phyloP scores from a whole-genome alignment of 106 monocot species.

The Allium cepa region DNA sequence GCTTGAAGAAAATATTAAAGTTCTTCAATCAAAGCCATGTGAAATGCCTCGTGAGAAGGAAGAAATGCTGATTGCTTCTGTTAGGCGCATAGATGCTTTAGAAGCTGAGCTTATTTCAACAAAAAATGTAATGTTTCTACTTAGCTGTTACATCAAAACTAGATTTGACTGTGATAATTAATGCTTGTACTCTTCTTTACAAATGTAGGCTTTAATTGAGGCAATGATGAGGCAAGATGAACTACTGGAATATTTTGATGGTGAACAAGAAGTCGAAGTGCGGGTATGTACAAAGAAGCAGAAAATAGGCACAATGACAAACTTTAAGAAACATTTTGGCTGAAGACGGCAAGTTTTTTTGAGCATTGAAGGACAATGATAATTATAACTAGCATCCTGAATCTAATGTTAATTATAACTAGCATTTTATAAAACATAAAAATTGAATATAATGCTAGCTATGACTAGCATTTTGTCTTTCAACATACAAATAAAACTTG shows the following conservation, averaged over 20 bases:
- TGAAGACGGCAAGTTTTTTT: too few relatives aligned
- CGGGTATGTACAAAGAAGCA: conserved; percentile 18
- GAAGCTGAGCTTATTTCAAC: conserved; percentile 92
- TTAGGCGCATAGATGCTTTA: conserved; percentile 79
- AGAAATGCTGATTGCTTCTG: conserved; percentile 82
- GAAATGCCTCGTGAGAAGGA: conserved; percentile 94
- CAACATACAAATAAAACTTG: too few relatives aligned
- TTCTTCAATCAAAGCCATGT: conserved; percentile 63
- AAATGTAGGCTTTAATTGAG: conserved; percentile 12
- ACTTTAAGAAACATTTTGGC: too few relatives aligned
- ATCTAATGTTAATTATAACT: too few relatives aligned
- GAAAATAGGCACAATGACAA: too few relatives aligned
- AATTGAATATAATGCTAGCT: too few relatives aligned
- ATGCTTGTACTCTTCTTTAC: neutral
- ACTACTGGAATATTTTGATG: conserved; percentile 19
- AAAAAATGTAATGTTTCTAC: conserved; percentile 46
- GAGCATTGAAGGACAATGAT: too few relatives aligned
- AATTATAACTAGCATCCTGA: too few relatives aligned
- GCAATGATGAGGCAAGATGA: conserved; percentile 23
- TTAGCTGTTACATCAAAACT: neutral
- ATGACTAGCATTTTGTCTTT: too few relatives aligned
- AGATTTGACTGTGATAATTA: neutral
- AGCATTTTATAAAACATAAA: too few relatives aligned
- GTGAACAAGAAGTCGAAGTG: conserved; percentile 39
- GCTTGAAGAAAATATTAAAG: conserved; percentile 25